phyloP scores from a whole-genome alignment of 805 yeast genomes.

The Candida multigemmis region DNA sequence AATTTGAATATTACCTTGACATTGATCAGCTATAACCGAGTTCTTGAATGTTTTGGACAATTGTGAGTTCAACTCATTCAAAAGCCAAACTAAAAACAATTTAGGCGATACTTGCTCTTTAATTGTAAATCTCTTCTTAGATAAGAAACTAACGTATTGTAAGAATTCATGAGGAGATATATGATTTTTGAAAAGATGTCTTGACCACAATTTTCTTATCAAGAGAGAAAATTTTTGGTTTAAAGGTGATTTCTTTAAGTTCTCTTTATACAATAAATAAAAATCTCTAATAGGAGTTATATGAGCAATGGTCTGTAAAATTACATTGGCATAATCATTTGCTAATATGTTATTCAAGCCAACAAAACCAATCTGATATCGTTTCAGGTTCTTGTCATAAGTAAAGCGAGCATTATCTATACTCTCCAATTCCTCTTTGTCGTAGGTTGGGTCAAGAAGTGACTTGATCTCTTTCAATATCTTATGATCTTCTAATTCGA shows the following conservation, averaged over 20 bases:
- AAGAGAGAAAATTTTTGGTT: constrained; percentile 35
- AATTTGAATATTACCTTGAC: constrained; percentile 47
- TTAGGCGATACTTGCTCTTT: constrained; percentile 43
- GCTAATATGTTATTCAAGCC: constrained; percentile 49
- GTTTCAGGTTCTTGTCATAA: constrained; percentile 34
- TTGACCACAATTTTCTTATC: constrained; percentile 57
- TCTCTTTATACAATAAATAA: constrained; percentile 8
- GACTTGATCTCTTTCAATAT: constrained; percentile 39
- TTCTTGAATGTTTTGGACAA: constrained; percentile 4
- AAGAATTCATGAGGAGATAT: constrained; percentile 62
- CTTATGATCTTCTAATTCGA: constrained; percentile 20
- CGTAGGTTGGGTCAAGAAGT: constrained; percentile 44
- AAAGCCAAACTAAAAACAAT: constrained; percentile 49
- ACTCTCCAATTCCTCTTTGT: constrained; percentile 16
- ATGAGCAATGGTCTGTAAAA: constrained; percentile 50
- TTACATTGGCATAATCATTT: constrained; percentile 49
- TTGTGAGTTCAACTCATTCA: constrained; percentile 35
- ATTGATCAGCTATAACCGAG: constrained; percentile 17
- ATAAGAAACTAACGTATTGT: constrained; percentile 34
- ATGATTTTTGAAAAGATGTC: constrained; percentile 47
- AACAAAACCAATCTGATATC: constrained; percentile 54
- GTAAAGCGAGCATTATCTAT: constrained; percentile 14
- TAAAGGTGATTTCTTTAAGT: constrained; percentile 14
- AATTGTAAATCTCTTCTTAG: constrained; percentile 34
- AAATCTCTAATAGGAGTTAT: constrained; percentile 35